Evolutionary conservation across 352 stramenopile genomes (phyloP).

Genomic region (Pythium pectinolyticum): DNA sequence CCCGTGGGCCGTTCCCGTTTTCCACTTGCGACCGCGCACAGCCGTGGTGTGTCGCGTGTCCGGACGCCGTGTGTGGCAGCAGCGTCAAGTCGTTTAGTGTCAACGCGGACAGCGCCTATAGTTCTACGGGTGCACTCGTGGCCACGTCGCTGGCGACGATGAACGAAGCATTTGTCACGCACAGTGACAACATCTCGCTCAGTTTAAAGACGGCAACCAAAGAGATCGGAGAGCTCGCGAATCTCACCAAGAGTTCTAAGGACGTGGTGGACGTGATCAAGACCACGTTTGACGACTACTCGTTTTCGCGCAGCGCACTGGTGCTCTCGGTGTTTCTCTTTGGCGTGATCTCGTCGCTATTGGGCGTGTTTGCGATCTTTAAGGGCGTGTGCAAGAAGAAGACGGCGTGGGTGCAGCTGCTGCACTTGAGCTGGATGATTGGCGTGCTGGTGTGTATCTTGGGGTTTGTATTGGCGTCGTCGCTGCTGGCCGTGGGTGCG

Average conservation of each 20-base stretch:
- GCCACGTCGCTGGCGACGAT: slow-evolving; percentile 33
- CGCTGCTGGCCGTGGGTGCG: slow-evolving; percentile 68
- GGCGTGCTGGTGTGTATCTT: slow-evolving; percentile 73
- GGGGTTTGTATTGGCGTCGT: slow-evolving; percentile 74
- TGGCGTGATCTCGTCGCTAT: slow-evolving; percentile 58
- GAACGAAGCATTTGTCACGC: slow-evolving; percentile 46
- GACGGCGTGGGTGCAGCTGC: slow-evolving; percentile 68
- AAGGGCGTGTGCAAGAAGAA: slow-evolving; percentile 78
- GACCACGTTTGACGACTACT: slow-evolving; percentile 73
- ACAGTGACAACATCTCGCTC: slow-evolving; percentile 38
- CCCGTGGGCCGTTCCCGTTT: slow-evolving; percentile 55
- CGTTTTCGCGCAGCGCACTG: slow-evolving; percentile 68
- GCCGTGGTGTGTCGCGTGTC: slow-evolving; percentile 55
- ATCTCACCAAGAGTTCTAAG: slow-evolving; percentile 57
- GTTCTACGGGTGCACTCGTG: slow-evolving; percentile 31
- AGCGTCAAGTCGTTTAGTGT: slow-evolving; percentile 44
- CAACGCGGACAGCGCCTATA: slow-evolving; percentile 29
- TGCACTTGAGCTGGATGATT: slow-evolving; percentile 78
- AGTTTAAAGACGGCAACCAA: slow-evolving; percentile 45
- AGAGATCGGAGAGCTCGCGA: slow-evolving; percentile 50
- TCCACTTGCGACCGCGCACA: slow-evolving; percentile 44
- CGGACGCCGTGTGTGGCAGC: slow-evolving; percentile 50
- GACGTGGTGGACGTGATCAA: slow-evolving; percentile 57
- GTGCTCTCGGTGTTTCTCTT: slow-evolving; percentile 83
- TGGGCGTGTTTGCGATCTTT: slow-evolving; percentile 68